Base-by-base conservation (phyloP, 2,329 filamentous ascomycete genomes). In the Lasiodiplodia gonubiensis region DNA sequence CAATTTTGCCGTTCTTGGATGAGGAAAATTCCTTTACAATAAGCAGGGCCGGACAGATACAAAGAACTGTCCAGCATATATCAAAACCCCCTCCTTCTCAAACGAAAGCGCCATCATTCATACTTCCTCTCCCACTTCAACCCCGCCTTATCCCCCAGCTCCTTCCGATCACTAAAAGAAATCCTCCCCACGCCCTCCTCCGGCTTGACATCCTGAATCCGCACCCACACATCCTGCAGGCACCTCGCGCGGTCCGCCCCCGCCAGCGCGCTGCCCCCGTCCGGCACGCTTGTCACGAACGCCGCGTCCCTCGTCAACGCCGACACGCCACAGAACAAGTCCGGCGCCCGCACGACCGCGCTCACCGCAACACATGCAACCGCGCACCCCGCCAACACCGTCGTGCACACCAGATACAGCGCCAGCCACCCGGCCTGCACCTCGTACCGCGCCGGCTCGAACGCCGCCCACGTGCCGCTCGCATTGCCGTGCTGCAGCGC, bases 181-280 rank as follows among this genome's bases (percentile, higher is more conserved):
- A 73, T 72, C 61, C 52, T 70, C 10, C 70, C 70, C 5, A 70
- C 55, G 37, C 51, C 46, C 1, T 64, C 60, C 0, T 65, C 57
- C 10, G 70, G 68, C 35, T 67, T 66, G 2, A 70, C 70, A 66
- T 72, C 68, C 33, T 71, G 70, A 33, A 72, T 64, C 51, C 67
- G 68, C 30, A 72, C 71, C 63, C 46, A 68, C 4, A 70, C 46
- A 53, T 70, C 57, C 11, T 57, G 61, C 14, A 70, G 49, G 2
- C 64, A 42, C 16, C 68, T 57, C 10, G 69, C 64, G 33, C 69
- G 48, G 11, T 71, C 68, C 25, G 64, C 27, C 0, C 67, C 66
- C 33, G 68, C 66, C 3, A 68, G 46, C 18, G 49, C 35, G 12
- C 67, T 69, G 6, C 67, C 67, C 23, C 57, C 68, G 12, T 37